Base-by-base conservation (phyloP, 2,329 filamentous ascomycete genomes). In the Pseudocercospora pini-densiflorae region DNA sequence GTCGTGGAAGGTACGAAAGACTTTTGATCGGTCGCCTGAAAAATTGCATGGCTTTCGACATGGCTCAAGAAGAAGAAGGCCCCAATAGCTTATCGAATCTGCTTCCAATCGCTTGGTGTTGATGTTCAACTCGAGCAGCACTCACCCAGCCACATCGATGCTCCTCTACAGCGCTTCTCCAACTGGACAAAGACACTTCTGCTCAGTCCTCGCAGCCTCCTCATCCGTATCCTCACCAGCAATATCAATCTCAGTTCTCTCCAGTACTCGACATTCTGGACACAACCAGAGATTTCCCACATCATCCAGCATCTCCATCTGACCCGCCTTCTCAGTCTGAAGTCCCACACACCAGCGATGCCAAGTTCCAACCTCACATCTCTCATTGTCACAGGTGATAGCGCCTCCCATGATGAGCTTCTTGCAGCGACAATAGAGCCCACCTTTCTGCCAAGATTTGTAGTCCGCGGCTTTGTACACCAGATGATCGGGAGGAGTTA, bases 301-400 rank as follows among this genome's bases (percentile, higher is more conserved):
- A 31, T 55, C 51, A 31, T 55, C 51, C 8, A 31, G 27, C 23
- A n/a, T 27, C 23, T 55, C 23, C 27, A 10, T 27, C 27, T n/a
- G 51, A 55, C 27, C 27, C 1, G 33, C 27, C 27, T 27, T n/a
- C 27, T 55, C 51, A 8, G 51, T 27, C 51, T 55, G 16, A 10
- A 55, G 14, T 7, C 51, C 51, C 5, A 31, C 51, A 27, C 51
- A 55, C 51, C 51, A 55, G 51, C 51, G 51, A 31, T 55, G 51
- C 51, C 51, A 55, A 27, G 51, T 31, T 5, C 27, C 16, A 27
- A 55, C 24, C 16, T 19, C 16, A 19, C 51, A 55, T 19, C 51
- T 55, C 23, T 55, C 51, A 7, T 55, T 55, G 24, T 55, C 51
- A 27, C 51, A 55, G 7, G 51, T 29, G 27, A 55, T 55, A 27